Evolutionary conservation across 169 alveolate species (phyloP).

Genomic region (Cryptosporidium sp.): DNA sequence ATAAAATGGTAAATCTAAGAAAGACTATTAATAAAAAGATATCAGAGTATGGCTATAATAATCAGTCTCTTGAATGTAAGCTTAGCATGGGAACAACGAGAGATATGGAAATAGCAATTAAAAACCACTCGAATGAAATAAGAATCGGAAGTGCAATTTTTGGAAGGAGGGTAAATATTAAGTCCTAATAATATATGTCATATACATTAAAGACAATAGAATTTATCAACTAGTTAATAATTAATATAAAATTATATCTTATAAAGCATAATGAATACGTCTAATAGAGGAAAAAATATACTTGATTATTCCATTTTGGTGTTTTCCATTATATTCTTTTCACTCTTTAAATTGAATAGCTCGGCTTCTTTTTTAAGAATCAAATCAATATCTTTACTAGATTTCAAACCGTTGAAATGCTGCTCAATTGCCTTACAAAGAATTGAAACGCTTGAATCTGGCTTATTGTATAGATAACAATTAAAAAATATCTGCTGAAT

Average conservation of each 20-base stretch:
- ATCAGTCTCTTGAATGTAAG: conserved; percentile 6
- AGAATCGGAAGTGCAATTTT: conserved; percentile 93
- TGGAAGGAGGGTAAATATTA: conserved; percentile 75
- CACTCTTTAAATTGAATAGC: conserved; percentile 26
- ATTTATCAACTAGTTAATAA: not conserved
- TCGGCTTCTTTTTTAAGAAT: conserved; percentile 35
- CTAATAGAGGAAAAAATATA: not conserved
- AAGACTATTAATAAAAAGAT: conserved; percentile 78
- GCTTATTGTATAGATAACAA: conserved; percentile 87
- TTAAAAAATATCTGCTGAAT: conserved; percentile 87
- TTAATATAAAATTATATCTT: not conserved
- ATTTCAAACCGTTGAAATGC: conserved; percentile 81
- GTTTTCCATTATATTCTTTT: not conserved
- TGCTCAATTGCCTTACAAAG: conserved; percentile 87
- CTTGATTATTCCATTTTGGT: not conserved
- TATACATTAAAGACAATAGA: not conserved
- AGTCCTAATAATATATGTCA: not conserved
- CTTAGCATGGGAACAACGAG: conserved; percentile 94
- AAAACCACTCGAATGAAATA: conserved; percentile 88
- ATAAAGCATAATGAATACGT: not conserved
- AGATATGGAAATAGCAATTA: conserved; percentile 92
- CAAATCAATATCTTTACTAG: conserved; percentile 45
- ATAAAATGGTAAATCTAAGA: conserved; percentile 79
- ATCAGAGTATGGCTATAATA: conserved; percentile 77
- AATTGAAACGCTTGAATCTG: conserved; percentile 87